Evolutionary conservation across 1,284 basidiomycete species (phyloP).

Genomic region (Ganoderma leucocontextum): DNA sequence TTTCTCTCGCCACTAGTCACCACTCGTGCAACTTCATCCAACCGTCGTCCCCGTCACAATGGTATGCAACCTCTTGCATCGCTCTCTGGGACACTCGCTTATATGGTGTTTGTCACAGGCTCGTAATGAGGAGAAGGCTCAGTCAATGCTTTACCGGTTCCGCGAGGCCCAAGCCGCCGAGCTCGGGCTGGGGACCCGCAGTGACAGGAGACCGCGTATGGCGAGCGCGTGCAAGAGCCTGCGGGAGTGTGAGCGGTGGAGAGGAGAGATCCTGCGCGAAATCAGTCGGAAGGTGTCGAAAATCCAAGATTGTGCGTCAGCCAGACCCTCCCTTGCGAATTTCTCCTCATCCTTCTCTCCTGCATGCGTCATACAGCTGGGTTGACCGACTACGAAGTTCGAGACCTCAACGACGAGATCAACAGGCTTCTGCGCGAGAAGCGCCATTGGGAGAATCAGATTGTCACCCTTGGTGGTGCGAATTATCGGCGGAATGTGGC

Average conservation of each 20-base stretch:
- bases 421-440: constrained; percentile 97
- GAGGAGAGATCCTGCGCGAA: constrained; percentile 94
- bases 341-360: constrained; percentile 13
- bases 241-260: constrained; percentile 94
- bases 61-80: background rate
- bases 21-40: background rate
- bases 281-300: constrained; percentile 97
- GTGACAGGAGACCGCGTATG: constrained; percentile 88
- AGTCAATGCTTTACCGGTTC: constrained; percentile 99
- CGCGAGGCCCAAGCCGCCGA: constrained; percentile 96
- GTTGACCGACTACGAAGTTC: constrained; percentile 94
- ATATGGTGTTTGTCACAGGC: constrained; percentile 59
- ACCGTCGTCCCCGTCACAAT: background rate
- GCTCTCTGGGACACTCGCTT: background rate
- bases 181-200: constrained; percentile 86
- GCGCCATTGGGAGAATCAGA: constrained; percentile 97
- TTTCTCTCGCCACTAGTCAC: background rate
- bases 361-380: constrained; percentile 63
- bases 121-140: constrained; percentile 97
- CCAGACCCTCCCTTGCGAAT: constrained; percentile 6
- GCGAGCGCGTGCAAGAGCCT: constrained; percentile 91
- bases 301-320: constrained; percentile 89
- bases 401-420: constrained; percentile 98
- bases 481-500: constrained; percentile 93
- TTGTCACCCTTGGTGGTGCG: constrained; percentile 93